A percentile compares a stretch with the other conserved stretches of the same genome.
Conservation (phyloP, 768 basidiomycete species). For the Kwoniella dejecticola region DNA sequence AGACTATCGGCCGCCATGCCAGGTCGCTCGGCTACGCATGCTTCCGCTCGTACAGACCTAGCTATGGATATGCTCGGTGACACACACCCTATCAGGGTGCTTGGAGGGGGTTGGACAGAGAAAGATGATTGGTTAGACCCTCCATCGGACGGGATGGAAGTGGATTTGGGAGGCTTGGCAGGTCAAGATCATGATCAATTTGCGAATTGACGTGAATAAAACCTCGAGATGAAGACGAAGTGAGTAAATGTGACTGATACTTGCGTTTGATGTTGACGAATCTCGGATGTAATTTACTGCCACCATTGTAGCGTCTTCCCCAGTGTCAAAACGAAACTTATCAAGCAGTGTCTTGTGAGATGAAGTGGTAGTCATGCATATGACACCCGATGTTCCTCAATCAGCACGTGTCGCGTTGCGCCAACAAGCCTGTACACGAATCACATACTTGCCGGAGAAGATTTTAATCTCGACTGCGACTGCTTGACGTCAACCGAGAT, state of each 20-base stretch:
- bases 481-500: background rate
- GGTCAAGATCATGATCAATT: background rate
- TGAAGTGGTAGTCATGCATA: too few relatives aligned
- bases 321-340: too few relatives aligned
- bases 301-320: too few relatives aligned
- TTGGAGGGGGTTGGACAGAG: slow-evolving; percentile 32
- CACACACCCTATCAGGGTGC: slow-evolving; percentile 28
- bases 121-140: slow-evolving; percentile 19
- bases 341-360: too few relatives aligned
- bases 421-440: too few relatives aligned
- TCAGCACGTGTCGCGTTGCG: background rate
- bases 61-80: background rate
- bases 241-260: too few relatives aligned
- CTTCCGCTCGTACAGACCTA: background rate
- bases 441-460: too few relatives aligned
- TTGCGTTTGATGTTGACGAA: too few relatives aligned
- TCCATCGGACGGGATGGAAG: slow-evolving; percentile 5
- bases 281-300: too few relatives aligned
- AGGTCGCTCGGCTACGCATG: slow-evolving; percentile 8
- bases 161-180: slow-evolving; percentile 3
- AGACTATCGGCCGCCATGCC: slow-evolving; percentile 1
- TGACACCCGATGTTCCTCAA: too few relatives aligned
- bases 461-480: background rate
- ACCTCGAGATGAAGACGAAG: too few relatives aligned
- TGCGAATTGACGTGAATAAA: too few relatives aligned